phyloP scores from a whole-genome alignment of 768 basidiomycete species.

The Hemileccinum impolitum region DNA sequence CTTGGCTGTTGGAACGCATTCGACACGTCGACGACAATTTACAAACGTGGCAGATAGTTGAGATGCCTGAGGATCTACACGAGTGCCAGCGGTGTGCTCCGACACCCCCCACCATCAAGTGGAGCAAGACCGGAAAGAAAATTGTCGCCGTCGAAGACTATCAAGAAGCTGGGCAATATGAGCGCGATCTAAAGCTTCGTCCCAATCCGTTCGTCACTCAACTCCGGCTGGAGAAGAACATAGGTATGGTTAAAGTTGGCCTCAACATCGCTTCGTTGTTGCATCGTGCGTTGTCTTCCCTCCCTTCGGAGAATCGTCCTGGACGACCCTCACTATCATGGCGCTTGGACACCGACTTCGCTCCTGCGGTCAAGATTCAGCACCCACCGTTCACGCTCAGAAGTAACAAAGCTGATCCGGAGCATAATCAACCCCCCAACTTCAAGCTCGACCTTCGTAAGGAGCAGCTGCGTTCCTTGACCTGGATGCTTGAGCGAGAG shows the following conservation, averaged over 20 bases:
- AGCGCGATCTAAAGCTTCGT: conserved; percentile 80
- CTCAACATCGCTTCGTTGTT: conserved; percentile 84
- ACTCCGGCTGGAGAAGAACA: conserved; percentile 58
- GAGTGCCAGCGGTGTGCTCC: conserved; percentile 85
- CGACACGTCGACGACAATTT: conserved; percentile 68
- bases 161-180: conserved; percentile 83
- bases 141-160: conserved; percentile 77
- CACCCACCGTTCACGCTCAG: conserved; percentile 64
- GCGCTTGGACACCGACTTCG: conserved; percentile 79
- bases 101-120: conserved; percentile 66
- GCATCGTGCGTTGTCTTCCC: conserved; percentile 79
- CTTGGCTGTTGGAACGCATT: conserved; percentile 86
- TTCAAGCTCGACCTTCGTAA: conserved; percentile 70
- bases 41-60: conserved; percentile 62
- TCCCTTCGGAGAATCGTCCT: conserved; percentile 55
- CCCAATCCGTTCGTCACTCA: conserved; percentile 87
- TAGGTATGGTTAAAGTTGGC: conserved; percentile 77
- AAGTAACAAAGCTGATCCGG: conserved; percentile 72
- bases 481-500: conserved; percentile 91
- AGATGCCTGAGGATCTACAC: conserved; percentile 41
- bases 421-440: conserved; percentile 73
- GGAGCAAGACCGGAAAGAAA: conserved; percentile 60
- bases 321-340: conserved; percentile 60
- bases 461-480: conserved; percentile 86
- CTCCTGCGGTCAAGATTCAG: conserved; percentile 55